Evolutionary conservation across 441 rosid genomes (phyloP), one percentile per base, ranked within the genome.

Genomic region (Isatis lusitanica): DNA sequence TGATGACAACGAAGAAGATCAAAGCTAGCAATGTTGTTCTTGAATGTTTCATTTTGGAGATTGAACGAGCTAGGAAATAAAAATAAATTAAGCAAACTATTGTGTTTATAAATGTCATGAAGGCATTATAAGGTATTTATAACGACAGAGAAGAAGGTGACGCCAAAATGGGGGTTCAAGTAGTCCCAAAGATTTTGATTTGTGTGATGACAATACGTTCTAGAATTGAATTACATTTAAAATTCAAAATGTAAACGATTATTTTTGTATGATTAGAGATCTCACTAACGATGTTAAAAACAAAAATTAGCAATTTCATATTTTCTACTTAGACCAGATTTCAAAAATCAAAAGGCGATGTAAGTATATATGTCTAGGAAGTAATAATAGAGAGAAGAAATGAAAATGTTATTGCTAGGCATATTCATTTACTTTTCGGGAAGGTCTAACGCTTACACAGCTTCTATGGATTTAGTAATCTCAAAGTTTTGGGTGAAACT

Each of bases 101-200:
- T 43, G 36, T 52, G 43, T 53, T 53, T 68, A 5, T 50, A 48
- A 1, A 48, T 74, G 53, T 67, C n/a, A 21, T 26, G 10, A 58
- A 40, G 63, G 58, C 15, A 46, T 33, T 69, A 21, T 8, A 12
- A 15, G 63, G 68, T 68, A 58, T 46, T 35, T 75, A 74, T 66
- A 74, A 26, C 4, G 56, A 65, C 35, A 13, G 13, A 31, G 48
- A 42, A 21, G 12, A 44, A 62, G 50, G 62, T 57, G 62, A 59
- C 63, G 68, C 64, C 78, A 68, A 74, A 76, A 64, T 12, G 65
- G 48, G 9, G 62, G 62, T 63, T 57, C 56, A 53, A 76, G 63
- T 70, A 58, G 76, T 12, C 48, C 38, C 15, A 30, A 13, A 52
- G 5, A 17, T 43, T 70, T 38, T 55, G 18, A 55, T 50, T 46